These are phyloP conservation scores for Moesziomyces aphidis DNA, from an alignment of 1,284 basidiomycete species.

Conservation along the genomic window DNA sequence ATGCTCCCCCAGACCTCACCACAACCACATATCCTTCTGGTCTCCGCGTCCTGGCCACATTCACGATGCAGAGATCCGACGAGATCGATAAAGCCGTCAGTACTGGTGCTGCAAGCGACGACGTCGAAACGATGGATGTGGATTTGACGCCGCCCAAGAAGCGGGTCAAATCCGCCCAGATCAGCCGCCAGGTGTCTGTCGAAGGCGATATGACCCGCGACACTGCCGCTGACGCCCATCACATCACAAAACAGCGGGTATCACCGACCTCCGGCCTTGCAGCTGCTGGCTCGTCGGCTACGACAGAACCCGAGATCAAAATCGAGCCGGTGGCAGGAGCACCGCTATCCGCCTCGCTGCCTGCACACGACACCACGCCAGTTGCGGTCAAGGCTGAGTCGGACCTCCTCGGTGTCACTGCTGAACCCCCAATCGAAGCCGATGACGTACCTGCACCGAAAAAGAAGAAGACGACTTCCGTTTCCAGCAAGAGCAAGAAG, in stretches of 20 bases:
- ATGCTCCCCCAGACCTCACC: too few species aligned
- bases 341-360: background rate
- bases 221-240: background rate
- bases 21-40: too few species aligned
- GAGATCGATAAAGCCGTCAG: background rate
- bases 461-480: slow-evolving; percentile 24
- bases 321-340: background rate
- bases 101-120: background rate
- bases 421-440: background rate
- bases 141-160: slow-evolving; percentile 26
- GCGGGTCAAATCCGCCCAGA: slow-evolving; percentile 22
- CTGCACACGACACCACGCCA: background rate
- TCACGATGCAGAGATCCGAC: background rate
- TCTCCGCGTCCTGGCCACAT: background rate
- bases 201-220: slow-evolving; percentile 1
- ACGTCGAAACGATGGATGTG: slow-evolving; percentile 10
- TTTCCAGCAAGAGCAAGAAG: slow-evolving; percentile 10
- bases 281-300: background rate
- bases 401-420: background rate
- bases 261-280: background rate
- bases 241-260: background rate
- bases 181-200: slow-evolving; percentile 2
- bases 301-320: background rate
- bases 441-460: slow-evolving; percentile 7
- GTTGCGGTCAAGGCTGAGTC: slow-evolving; percentile 9